phyloP scores from a whole-genome alignment of 805 yeast species.

The Wickerhamomyces hampshirensis region DNA sequence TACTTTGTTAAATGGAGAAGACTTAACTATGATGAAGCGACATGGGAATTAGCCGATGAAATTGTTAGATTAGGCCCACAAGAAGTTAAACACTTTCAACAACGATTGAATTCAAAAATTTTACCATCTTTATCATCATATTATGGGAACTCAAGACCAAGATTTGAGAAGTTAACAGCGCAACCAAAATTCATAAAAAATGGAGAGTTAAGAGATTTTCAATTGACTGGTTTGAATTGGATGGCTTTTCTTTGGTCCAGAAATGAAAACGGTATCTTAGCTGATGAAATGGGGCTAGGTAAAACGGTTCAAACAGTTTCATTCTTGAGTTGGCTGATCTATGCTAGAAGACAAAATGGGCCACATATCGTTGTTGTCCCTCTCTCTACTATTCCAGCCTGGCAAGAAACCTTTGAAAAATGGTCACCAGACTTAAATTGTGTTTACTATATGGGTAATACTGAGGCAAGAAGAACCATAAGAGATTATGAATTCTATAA shows the following conservation, averaged over 20 bases:
- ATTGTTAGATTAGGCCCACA: constrained; percentile 82
- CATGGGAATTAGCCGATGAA: constrained; percentile 92
- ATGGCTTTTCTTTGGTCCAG: constrained; percentile 99
- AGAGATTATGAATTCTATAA: constrained; percentile 83
- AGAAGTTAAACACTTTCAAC: constrained; percentile 79
- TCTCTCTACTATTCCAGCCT: constrained; percentile 90
- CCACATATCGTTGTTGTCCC: constrained; percentile 98
- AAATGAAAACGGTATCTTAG: constrained; percentile 93
- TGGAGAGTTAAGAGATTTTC: constrained; percentile 94
- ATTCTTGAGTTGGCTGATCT: constrained; percentile 89
- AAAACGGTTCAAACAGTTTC: constrained; percentile 97
- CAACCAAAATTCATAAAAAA: constrained; percentile 90
- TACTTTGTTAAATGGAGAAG: constrained; percentile 94
- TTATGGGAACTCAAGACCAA: constrained; percentile 73
- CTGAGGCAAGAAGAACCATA: constrained; percentile 75
- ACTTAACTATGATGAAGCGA: constrained; percentile 88
- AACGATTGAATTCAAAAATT: constrained; percentile 75
- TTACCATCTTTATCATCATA: constrained; percentile 76
- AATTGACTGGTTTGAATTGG: constrained; percentile 97
- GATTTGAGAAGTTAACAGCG: constrained; percentile 76
- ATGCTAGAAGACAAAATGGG: constrained; percentile 94
- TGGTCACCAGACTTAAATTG: constrained; percentile 98
- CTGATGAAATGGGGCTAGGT: constrained; percentile 99
- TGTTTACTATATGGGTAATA: constrained; percentile 89
- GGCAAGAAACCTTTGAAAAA: constrained; percentile 98